Evolutionary conservation across 805 yeast species (phyloP).

Genomic region (Wickerhamiella kazuoi): DNA sequence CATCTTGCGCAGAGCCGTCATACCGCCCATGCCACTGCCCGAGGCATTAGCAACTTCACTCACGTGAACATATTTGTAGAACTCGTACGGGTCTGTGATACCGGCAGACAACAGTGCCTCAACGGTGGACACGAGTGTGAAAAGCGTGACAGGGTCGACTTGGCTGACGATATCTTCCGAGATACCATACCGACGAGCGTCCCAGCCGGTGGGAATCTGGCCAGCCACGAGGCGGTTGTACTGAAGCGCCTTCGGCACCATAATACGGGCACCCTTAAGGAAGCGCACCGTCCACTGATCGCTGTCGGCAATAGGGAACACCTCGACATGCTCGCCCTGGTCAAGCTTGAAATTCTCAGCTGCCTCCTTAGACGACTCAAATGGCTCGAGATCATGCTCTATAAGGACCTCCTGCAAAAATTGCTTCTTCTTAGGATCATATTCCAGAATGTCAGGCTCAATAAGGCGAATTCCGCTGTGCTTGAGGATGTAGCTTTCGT

Average conservation of each 20-base stretch:
- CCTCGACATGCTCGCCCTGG: conserved; percentile 88
- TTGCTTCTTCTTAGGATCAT: conserved; percentile 86
- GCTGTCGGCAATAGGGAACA: conserved; percentile 69
- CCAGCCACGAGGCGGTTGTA: conserved; percentile 50
- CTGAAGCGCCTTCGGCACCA: conserved; percentile 73
- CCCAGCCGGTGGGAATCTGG: conserved; percentile 98
- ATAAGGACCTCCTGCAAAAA: conserved; percentile 89
- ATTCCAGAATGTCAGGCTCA: conserved; percentile 93
- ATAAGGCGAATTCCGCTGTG: conserved; percentile 94
- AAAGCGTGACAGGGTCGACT: conserved; percentile 92
- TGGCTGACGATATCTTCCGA: conserved; percentile 82
- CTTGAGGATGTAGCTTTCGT: conserved; percentile 72
- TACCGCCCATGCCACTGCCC: conserved; percentile 99
- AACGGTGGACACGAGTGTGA: conserved; percentile 79
- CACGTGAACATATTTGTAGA: conserved; percentile 94
- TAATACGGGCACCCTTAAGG: conserved; percentile 81
- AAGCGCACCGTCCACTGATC: conserved; percentile 86
- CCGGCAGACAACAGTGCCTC: conserved; percentile 91
- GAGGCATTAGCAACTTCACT: conserved; percentile 98
- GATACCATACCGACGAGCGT: conserved; percentile 87
- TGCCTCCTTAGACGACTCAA: conserved; percentile 86
- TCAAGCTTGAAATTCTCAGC: conserved; percentile 87
- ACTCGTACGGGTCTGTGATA: conserved; percentile 95
- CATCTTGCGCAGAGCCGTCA: conserved; percentile 91
- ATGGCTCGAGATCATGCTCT: conserved; percentile 92